Conservation (phyloP, 202 grass and related monocot genomes). For the Zizania palustris region DNA sequence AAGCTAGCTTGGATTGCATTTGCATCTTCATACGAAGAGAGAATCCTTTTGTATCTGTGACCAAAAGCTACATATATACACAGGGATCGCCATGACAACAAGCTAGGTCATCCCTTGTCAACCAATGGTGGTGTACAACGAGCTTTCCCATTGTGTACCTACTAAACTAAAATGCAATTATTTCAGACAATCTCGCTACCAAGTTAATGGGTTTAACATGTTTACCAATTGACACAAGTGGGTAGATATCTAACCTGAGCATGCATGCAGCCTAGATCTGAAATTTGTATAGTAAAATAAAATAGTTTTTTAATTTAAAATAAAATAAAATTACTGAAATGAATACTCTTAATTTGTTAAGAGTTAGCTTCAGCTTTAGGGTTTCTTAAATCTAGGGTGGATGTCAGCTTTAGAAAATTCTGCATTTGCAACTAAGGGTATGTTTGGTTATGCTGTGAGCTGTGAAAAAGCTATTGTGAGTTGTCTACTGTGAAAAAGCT, state of each 20-base stretch:
- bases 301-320: too few species aligned
- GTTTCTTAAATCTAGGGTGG: too few species aligned
- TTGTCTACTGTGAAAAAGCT: too few species aligned
- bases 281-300: too few species aligned
- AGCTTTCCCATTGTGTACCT: not conserved
- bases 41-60: constrained; percentile 9
- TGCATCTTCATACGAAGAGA: not conserved
- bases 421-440: too few species aligned
- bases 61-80: constrained; percentile 15
- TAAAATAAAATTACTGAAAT: too few species aligned
- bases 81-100: not conserved
- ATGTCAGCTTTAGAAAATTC: too few species aligned
- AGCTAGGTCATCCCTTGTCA: not conserved
- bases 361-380: too few species aligned
- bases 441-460: too few species aligned
- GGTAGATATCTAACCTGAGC: not conserved
- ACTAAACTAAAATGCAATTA: not conserved
- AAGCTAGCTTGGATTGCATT: constrained; percentile 23
- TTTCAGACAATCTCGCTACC: not conserved
- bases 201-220: not conserved
- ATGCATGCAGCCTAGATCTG: not conserved
- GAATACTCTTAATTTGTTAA: too few species aligned
- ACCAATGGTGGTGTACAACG: not conserved
- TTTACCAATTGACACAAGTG: not conserved
- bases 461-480: too few species aligned